A percentile compares a stretch with the other conserved stretches of the same genome.
phyloP scores from a whole-genome alignment of 1,284 basidiomycete species.

The Somion occarium region DNA sequence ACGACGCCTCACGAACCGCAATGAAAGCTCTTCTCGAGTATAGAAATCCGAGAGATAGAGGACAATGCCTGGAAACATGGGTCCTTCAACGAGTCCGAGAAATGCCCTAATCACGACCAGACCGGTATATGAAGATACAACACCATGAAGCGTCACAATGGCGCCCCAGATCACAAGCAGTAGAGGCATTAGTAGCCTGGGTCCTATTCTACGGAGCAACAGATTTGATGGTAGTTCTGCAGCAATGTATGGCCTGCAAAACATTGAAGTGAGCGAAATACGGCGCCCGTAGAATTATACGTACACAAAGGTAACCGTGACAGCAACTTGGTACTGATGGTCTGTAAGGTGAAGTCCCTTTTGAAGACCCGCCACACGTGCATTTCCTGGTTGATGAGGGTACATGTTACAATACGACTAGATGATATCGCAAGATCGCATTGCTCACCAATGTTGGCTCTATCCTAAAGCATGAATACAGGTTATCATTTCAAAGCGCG shows the following conservation, averaged over 20 bases:
- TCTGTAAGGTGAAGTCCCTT: slow-evolving; percentile 54
- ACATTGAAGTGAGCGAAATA: slow-evolving; percentile 41
- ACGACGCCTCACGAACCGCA: slow-evolving; percentile 35
- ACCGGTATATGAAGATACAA: slow-evolving; percentile 46
- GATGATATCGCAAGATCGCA: no score
- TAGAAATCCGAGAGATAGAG: slow-evolving; percentile 61
- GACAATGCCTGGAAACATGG: slow-evolving; percentile 40
- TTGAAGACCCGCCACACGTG: slow-evolving; percentile 32
- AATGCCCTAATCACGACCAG: slow-evolving; percentile 60
- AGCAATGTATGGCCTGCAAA: slow-evolving; percentile 49
- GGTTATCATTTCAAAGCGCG: neutral
- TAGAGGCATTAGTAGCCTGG: slow-evolving; percentile 50
- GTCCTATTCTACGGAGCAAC: slow-evolving; percentile 50
- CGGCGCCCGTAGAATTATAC: no score
- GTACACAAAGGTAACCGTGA: slow-evolving; percentile 65
- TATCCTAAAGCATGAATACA: neutral
- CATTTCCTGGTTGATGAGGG: no score
- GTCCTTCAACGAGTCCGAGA: slow-evolving; percentile 57
- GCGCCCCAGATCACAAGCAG: slow-evolving; percentile 57
- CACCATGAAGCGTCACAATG: slow-evolving; percentile 49
- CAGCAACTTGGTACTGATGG: slow-evolving; percentile 58
- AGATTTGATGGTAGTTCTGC: slow-evolving; percentile 60
- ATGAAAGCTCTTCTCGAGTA: slow-evolving; percentile 48
- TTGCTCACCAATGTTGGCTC: neutral
- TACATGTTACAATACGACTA: no score